Conservation (phyloP, 768 basidiomycete species). For the Leccinum ochraceum region DNA sequence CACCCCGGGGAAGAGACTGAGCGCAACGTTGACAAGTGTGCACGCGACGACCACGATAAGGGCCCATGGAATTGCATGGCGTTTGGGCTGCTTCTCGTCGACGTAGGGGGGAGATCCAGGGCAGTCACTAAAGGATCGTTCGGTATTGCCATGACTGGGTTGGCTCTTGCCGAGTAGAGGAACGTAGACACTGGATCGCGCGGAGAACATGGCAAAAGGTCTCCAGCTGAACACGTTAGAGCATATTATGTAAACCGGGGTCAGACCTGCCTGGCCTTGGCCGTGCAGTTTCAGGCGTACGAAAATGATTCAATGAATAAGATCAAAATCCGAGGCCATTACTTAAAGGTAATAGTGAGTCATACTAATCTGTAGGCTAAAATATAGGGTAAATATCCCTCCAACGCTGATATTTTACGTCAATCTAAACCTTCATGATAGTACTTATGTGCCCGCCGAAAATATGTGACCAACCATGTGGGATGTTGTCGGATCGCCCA, state of each 20-base stretch:
- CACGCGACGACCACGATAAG: background rate
- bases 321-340: background rate
- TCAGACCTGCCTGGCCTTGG: background rate
- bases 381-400: too few relatives aligned
- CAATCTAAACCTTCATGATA: too few relatives aligned
- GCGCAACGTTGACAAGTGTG: background rate
- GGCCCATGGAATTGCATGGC: background rate
- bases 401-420: too few relatives aligned
- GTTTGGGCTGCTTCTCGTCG: background rate
- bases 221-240: background rate
- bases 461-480: too few relatives aligned
- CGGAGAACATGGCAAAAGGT: background rate
- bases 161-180: background rate
- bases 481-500: too few relatives aligned
- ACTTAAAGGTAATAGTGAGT: too few relatives aligned
- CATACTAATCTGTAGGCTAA: too few relatives aligned
- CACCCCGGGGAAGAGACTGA: background rate
- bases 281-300: background rate
- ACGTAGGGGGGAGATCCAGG: background rate
- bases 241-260: too few relatives aligned
- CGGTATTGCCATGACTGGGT: background rate
- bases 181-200: background rate
- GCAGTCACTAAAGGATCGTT: background rate
- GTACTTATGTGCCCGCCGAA: too few relatives aligned
- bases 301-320: background rate